Evolutionary conservation across 305 asterid species (phyloP).

Genomic region (Rubia peregrina): DNA sequence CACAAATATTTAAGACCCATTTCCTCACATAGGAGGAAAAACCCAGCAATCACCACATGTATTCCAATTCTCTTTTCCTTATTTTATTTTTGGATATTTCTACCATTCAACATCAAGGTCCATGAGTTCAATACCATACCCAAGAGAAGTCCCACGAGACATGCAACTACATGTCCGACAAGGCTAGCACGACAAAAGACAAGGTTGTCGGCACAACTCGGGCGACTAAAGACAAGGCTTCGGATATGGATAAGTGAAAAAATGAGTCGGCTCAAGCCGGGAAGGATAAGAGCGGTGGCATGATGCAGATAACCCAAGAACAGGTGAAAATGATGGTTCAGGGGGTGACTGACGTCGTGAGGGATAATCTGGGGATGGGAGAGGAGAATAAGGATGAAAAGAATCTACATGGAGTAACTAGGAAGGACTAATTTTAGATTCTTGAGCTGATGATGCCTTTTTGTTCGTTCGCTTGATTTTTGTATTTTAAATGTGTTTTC

Average conservation of each 20-base stretch:
- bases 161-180: conserved; percentile 28
- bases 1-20: too few species aligned
- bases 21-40: too few species aligned
- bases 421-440: too few species aligned
- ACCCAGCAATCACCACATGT: too few species aligned
- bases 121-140: not conserved
- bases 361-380: conserved; percentile 60
- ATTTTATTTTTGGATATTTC: too few species aligned
- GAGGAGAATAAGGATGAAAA: not conserved
- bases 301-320: conserved; percentile 54
- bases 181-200: conserved; percentile 37
- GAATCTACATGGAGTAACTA: too few species aligned
- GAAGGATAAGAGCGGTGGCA: conserved; percentile 57
- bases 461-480: too few species aligned
- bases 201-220: conserved; percentile 40
- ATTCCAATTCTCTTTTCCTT: too few species aligned
- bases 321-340: conserved; percentile 61
- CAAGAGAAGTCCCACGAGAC: conserved; percentile 23
- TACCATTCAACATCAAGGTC: too few species aligned
- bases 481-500: too few species aligned
- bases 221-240: conserved; percentile 54
- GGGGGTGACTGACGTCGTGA: conserved; percentile 73
- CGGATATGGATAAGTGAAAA: conserved; percentile 42
- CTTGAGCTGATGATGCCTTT: too few species aligned
- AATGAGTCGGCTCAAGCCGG: conserved; percentile 54